phyloP scores from a whole-genome alignment of 228 moss, liverwort and hornwort species.

The Sphagnum fallax region DNA sequence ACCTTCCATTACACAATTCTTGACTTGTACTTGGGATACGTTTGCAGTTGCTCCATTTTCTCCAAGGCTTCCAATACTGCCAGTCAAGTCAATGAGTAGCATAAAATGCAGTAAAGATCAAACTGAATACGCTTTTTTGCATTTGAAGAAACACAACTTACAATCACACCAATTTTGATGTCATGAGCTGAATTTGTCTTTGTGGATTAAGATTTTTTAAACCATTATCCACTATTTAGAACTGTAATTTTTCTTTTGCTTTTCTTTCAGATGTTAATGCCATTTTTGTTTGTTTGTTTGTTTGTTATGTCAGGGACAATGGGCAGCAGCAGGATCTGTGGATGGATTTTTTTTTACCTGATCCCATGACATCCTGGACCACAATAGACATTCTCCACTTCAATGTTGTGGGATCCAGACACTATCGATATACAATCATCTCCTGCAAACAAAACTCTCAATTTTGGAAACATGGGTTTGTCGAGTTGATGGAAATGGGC shows the following conservation, averaged over 20 bases:
- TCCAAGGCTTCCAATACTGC: constrained; percentile 40
- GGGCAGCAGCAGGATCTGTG: background rate
- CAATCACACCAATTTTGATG: background rate
- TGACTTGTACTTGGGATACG: constrained; percentile 30
- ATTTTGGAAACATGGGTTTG: too few species aligned
- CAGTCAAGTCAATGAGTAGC: background rate
- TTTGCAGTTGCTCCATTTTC: constrained; percentile 13
- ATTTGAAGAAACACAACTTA: too few species aligned
- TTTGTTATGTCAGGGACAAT: too few species aligned
- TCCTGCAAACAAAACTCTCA: constrained; percentile 3
- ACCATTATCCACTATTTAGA: too few species aligned
- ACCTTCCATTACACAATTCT: constrained; percentile 28
- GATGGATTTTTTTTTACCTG: constrained; percentile 14
- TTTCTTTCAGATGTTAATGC: too few species aligned
- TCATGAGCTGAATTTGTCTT: too few species aligned
- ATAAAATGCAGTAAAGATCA: too few species aligned
- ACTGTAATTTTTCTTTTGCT: too few species aligned
- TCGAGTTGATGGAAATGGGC: too few species aligned
- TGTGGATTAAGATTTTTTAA: too few species aligned
- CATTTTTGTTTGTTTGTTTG: too few species aligned
- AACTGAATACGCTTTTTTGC: too few species aligned
- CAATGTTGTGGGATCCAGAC: constrained; percentile 22
- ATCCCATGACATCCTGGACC: constrained; percentile 41
- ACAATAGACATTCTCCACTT: constrained; percentile 25
- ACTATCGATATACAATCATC: constrained; percentile 50